A percentile compares a stretch with the other conserved stretches of the same genome.
Conservation (phyloP, 2,329 filamentous ascomycete genomes). For the Diaporthe citri region DNA sequence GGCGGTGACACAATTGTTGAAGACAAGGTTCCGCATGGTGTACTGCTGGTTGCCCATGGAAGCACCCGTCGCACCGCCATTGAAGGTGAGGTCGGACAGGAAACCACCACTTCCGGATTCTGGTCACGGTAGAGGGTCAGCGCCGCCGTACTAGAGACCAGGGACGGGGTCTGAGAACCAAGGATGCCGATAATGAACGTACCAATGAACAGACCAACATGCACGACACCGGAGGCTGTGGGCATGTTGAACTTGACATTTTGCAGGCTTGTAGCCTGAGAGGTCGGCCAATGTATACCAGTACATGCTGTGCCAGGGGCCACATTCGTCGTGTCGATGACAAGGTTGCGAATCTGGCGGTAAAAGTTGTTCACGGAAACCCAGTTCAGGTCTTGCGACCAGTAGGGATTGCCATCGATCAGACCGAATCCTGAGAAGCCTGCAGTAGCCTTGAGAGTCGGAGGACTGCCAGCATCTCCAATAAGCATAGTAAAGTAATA, state of each 20-base stretch:
- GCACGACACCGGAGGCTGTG: conserved; percentile 60
- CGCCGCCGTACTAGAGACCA: no score
- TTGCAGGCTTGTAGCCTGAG: conserved; percentile 72
- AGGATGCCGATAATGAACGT: conserved; percentile 46
- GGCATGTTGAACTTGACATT: conserved; percentile 70
- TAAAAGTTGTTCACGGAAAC: conserved; percentile 71
- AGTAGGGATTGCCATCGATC: conserved; percentile 64
- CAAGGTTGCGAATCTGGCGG: conserved; percentile 69
- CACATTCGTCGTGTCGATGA: conserved; percentile 69
- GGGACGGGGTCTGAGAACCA: no score
- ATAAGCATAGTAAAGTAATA: conserved; percentile 86
- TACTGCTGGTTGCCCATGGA: conserved; percentile 79
- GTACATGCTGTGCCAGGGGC: conserved; percentile 60
- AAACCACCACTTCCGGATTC: conserved; percentile 50
- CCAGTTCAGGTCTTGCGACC: conserved; percentile 59
- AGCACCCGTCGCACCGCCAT: conserved; percentile 69
- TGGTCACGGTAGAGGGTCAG: not conserved
- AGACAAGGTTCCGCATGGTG: conserved; percentile 75
- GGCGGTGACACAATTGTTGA: conserved; percentile 65
- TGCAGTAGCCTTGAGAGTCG: conserved; percentile 67
- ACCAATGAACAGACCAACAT: conserved; percentile 72
- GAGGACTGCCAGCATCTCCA: conserved; percentile 72
- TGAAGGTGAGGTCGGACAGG: conserved; percentile 69
- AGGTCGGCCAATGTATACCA: conserved; percentile 78
- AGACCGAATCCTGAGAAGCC: conserved; percentile 63